These are phyloP conservation scores for Suillus plorans DNA, from an alignment of 768 basidiomycete genomes.

Conservation along the genomic window DNA sequence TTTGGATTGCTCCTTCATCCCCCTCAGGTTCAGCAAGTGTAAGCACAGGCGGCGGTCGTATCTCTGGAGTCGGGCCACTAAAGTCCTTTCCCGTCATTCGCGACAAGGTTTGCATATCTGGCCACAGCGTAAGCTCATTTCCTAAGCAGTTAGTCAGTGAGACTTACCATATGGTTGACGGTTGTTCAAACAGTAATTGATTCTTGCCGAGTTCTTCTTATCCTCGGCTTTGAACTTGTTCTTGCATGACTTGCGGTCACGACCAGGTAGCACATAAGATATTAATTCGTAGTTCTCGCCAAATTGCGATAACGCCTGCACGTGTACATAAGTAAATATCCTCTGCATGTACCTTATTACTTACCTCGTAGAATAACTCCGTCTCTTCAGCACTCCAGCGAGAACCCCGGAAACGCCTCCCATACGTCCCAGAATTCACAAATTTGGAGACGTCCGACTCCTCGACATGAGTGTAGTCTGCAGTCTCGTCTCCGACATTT, in stretches of 20 bases:
- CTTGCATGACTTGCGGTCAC: conserved; percentile 87
- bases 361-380: conserved; percentile 81
- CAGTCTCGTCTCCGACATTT: conserved; percentile 62
- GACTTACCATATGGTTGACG: conserved; percentile 72
- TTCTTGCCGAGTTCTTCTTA: conserved; percentile 72
- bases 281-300: conserved; percentile 94
- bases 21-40: conserved; percentile 30
- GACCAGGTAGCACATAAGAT: conserved; percentile 78
- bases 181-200: conserved; percentile 74
- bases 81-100: conserved; percentile 87
- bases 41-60: conserved; percentile 41
- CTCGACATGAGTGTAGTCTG: conserved; percentile 73
- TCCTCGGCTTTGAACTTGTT: conserved; percentile 93
- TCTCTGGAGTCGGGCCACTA: conserved; percentile 76
- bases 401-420: conserved; percentile 76
- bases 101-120: conserved; percentile 72
- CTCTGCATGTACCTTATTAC: conserved; percentile 21
- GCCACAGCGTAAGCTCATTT: neutral
- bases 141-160: neutral
- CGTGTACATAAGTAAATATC: conserved; percentile 12
- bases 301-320: conserved; percentile 83
- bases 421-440: conserved; percentile 80
- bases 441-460: conserved; percentile 85
- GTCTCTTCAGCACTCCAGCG: conserved; percentile 92
- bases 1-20: neutral